These are phyloP conservation scores for Coprinopsis sp. DNA, from an alignment of 768 basidiomycete species.

Conservation along the genomic window DNA sequence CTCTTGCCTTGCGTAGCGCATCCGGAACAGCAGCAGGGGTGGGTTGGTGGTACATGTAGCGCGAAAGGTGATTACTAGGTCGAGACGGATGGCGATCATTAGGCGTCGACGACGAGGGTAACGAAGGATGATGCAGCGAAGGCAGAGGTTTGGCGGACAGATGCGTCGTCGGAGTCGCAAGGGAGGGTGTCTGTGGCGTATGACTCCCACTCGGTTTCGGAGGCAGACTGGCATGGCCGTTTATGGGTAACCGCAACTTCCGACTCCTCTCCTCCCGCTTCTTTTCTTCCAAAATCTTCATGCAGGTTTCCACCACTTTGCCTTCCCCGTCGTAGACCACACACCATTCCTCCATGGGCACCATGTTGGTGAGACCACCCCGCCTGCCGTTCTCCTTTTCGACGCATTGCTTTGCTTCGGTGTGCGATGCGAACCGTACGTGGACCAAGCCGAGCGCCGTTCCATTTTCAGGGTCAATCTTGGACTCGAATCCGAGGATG, in stretches of 20 bases:
- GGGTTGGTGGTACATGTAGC: neutral
- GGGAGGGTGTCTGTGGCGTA: constrained; percentile 1
- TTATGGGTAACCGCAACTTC: neutral
- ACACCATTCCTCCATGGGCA: constrained; percentile 52
- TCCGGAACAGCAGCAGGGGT: neutral
- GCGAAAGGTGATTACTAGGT: neutral
- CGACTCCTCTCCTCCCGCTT: constrained; percentile 31
- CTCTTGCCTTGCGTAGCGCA: neutral
- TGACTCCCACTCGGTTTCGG: constrained; percentile 4
- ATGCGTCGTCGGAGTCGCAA: neutral
- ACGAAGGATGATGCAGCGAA: neutral
- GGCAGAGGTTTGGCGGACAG: neutral
- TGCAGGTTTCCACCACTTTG: constrained; percentile 57
- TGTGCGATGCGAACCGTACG: constrained; percentile 60
- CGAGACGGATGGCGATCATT: neutral
- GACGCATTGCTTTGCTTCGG: constrained; percentile 66
- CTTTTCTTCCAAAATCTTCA: constrained; percentile 45
- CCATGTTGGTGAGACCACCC: constrained; percentile 37
- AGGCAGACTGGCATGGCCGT: too few relatives aligned
- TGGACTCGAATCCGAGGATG: constrained; percentile 65
- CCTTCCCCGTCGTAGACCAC: constrained; percentile 76
- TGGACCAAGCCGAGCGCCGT: constrained; percentile 78
- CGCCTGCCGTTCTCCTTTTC: constrained; percentile 62
- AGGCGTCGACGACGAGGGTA: neutral
- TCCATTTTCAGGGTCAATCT: constrained; percentile 77